phyloP scores from a whole-genome alignment of 345 rosid species.

The Acer negundo region DNA sequence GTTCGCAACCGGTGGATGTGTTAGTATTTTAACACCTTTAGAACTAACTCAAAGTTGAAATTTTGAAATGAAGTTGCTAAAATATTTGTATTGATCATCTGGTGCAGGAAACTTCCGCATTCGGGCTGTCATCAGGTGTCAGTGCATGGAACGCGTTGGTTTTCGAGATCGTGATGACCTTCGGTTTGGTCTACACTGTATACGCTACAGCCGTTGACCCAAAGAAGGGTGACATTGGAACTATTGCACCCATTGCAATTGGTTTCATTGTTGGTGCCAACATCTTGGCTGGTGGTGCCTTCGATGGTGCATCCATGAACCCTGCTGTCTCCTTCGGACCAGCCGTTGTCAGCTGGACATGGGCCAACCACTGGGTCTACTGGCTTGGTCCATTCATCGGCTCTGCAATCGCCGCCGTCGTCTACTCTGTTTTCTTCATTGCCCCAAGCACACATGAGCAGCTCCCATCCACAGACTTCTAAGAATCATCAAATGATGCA shows the following conservation, averaged over 20 bases:
- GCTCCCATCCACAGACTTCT: constrained; percentile 65
- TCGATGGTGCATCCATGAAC: constrained; percentile 94
- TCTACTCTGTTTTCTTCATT: constrained; percentile 66
- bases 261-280: constrained; percentile 94
- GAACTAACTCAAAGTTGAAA: background rate
- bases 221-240: constrained; percentile 80
- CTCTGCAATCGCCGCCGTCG: constrained; percentile 65
- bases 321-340: constrained; percentile 97
- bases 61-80: too few species aligned
- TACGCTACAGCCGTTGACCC: constrained; percentile 93
- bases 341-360: constrained; percentile 93
- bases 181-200: constrained; percentile 87
- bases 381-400: constrained; percentile 91
- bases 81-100: background rate
- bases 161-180: constrained; percentile 94
- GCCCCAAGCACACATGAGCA: constrained; percentile 54
- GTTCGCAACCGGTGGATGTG: constrained; percentile 64
- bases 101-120: constrained; percentile 59
- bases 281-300: constrained; percentile 89
- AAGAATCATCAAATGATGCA: constrained; percentile 8
- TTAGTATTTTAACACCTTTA: constrained; percentile 20
- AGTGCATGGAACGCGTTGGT: constrained; percentile 73
- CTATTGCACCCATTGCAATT: constrained; percentile 81
- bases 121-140: constrained; percentile 68
- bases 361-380: constrained; percentile 92